A percentile compares a stretch with the other conserved stretches of the same genome.
Evolutionary conservation across 2,329 filamentous ascomycete species (phyloP).

Genomic region (Colletotrichum sp.): DNA sequence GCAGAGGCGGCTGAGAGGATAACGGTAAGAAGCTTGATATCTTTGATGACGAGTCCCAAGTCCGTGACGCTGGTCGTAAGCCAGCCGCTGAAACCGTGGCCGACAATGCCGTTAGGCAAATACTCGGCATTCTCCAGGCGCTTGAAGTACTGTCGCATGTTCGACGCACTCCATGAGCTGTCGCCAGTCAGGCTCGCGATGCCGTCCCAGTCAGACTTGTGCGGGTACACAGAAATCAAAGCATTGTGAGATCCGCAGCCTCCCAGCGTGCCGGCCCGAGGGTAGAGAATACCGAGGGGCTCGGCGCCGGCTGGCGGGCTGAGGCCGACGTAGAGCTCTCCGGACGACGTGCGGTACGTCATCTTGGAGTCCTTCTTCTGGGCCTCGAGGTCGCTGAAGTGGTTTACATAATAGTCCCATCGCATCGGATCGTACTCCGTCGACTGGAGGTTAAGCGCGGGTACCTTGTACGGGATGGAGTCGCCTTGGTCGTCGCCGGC

Average conservation of each 20-base stretch:
- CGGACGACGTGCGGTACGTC: constrained; percentile 48
- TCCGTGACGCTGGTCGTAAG: constrained; percentile 33
- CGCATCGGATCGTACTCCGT: constrained; percentile 24
- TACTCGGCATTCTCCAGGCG: constrained; percentile 63
- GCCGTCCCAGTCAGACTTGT: constrained; percentile 63
- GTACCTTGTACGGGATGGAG: constrained; percentile 29
- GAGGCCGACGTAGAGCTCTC: constrained; percentile 40
- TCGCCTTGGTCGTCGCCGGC: constrained; percentile 60
- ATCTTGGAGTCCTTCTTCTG: constrained; percentile 56
- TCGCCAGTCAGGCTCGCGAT: constrained; percentile 66
- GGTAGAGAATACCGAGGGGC: constrained; percentile 51
- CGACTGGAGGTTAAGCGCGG: constrained; percentile 26
- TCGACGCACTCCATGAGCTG: constrained; percentile 57
- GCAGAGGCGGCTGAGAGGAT: constrained; percentile 33
- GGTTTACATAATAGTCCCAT: constrained; percentile 25
- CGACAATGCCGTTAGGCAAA: constrained; percentile 44
- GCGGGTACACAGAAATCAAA: constrained; percentile 62
- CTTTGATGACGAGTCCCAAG: constrained; percentile 29
- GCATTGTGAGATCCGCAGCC: constrained; percentile 66
- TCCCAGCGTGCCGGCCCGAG: constrained; percentile 50
- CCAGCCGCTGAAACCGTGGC: constrained; percentile 63
- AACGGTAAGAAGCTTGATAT: constrained; percentile 32
- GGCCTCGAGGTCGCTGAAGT: constrained; percentile 19
- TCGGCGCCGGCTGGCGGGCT: constrained; percentile 43
- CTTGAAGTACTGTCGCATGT: constrained; percentile 65